Evolutionary conservation across 768 basidiomycete species (phyloP).

Genomic region (Calocybe cyanea): DNA sequence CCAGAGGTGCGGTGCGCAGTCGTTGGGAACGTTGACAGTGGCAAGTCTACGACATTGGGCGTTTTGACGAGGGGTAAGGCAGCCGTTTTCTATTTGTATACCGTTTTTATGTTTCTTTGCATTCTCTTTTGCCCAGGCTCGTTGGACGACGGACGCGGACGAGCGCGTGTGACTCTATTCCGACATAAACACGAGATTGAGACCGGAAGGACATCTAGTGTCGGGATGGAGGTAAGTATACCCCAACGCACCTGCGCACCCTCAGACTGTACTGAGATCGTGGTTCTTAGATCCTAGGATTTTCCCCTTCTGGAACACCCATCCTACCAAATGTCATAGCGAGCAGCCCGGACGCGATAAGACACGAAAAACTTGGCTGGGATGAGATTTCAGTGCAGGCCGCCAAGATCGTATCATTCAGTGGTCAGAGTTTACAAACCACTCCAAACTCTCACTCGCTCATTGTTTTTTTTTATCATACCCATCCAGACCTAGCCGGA

Average conservation of each 20-base stretch:
- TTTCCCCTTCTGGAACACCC: conserved; percentile 69
- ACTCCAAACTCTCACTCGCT: too few relatives aligned
- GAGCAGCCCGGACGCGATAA: conserved; percentile 57
- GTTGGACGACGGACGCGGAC: conserved; percentile 78
- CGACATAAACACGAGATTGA: conserved; percentile 98
- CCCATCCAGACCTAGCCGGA: conserved; percentile 76
- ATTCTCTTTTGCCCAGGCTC: conserved; percentile 42
- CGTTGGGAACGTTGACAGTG: conserved; percentile 92
- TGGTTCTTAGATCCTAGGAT: conserved; percentile 90
- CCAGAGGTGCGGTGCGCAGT: conserved; percentile 95
- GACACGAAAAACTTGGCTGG: conserved; percentile 91
- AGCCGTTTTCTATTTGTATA: not conserved
- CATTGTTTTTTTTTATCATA: not conserved
- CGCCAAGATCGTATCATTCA: conserved; percentile 93
- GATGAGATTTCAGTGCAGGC: conserved; percentile 88
- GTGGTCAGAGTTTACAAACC: conserved; percentile 40
- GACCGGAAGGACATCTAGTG: conserved; percentile 90
- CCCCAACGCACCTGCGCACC: not conserved
- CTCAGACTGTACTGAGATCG: not conserved
- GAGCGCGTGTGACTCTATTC: conserved; percentile 85
- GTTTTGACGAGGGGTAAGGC: conserved; percentile 84
- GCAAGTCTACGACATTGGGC: conserved; percentile 92
- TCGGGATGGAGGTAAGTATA: conserved; percentile 85
- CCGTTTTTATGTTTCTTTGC: too few relatives aligned
- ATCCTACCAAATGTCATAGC: conserved; percentile 67